Conservation (phyloP, 768 basidiomycete species). For the Cystoderma amianthinum region DNA sequence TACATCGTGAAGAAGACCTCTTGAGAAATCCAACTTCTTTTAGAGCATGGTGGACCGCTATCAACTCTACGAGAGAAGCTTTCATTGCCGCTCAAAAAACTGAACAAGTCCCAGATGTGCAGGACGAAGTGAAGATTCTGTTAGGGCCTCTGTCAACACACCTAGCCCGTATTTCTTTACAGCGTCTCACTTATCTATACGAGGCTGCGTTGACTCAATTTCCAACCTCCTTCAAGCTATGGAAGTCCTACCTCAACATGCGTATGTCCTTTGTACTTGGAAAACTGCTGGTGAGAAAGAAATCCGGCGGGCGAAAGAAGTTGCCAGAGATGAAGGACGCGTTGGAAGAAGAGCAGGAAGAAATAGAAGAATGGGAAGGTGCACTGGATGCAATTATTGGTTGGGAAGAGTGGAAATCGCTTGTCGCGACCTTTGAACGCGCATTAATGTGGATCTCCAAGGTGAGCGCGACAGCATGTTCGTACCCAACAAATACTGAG, state of each 20-base stretch:
- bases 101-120: conserved; percentile 39
- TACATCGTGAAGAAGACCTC: conserved; percentile 91
- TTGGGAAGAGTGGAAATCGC: conserved; percentile 91
- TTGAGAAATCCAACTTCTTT: conserved; percentile 87
- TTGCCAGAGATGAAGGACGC: conserved; percentile 88
- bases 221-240: conserved; percentile 87
- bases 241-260: conserved; percentile 87
- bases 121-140: conserved; percentile 45
- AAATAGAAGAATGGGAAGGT: conserved; percentile 79
- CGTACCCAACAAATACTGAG: too few relatives aligned
- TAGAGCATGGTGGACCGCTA: conserved; percentile 88
- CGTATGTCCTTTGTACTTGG: conserved; percentile 87
- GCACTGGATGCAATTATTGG: conserved; percentile 87
- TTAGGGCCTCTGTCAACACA: conserved; percentile 79
- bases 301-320: conserved; percentile 85
- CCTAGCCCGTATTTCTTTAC: conserved; percentile 66
- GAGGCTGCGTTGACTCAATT: conserved; percentile 87
- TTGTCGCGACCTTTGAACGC: conserved; percentile 86
- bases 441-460: conserved; percentile 93
- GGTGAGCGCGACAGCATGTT: too few relatives aligned
- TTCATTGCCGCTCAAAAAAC: conserved; percentile 49
- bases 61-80: conserved; percentile 67
- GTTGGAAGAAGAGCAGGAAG: conserved; percentile 76
- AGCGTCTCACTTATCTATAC: conserved; percentile 87
- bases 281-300: conserved; percentile 61